A percentile compares a stretch with the other conserved stretches of the same genome.
Evolutionary conservation across 768 basidiomycete species (phyloP).

Genomic region (Boletus rubropictus): DNA sequence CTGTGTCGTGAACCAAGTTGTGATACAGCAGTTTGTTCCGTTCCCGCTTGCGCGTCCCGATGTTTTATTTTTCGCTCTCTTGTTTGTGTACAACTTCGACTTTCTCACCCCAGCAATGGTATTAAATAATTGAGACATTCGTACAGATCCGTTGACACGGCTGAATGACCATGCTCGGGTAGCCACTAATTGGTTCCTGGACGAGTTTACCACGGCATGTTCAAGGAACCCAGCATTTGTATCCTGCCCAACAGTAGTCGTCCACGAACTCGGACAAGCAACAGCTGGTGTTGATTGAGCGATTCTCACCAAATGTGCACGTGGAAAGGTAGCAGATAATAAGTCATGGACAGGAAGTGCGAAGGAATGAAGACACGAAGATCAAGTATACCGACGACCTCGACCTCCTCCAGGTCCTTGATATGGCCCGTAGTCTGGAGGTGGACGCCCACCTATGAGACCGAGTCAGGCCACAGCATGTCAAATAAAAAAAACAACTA

Average conservation of each 20-base stretch:
- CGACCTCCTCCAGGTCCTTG: slow-evolving; percentile 58
- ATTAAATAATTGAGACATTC: not conserved
- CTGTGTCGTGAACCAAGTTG: not conserved
- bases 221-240: too few relatives aligned
- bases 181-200: too few relatives aligned
- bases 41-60: not conserved
- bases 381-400: slow-evolving; percentile 33
- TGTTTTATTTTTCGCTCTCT: not conserved
- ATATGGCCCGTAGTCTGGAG: slow-evolving; percentile 84
- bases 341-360: slow-evolving; percentile 16
- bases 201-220: too few relatives aligned
- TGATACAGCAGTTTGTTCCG: not conserved
- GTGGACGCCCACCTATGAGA: slow-evolving; percentile 57
- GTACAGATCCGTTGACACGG: not conserved
- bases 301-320: not conserved
- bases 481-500: not conserved
- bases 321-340: slow-evolving; percentile 6
- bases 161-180: not conserved
- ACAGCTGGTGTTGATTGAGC: not conserved
- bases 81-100: not conserved
- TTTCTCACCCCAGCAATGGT: not conserved
- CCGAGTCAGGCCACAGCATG: slow-evolving; percentile 4
- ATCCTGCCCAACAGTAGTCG: not conserved
- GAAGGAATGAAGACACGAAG: not conserved
- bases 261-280: not conserved